Conservation (phyloP, 495 filamentous ascomycete genomes). For the Aspergillus cristatus region DNA sequence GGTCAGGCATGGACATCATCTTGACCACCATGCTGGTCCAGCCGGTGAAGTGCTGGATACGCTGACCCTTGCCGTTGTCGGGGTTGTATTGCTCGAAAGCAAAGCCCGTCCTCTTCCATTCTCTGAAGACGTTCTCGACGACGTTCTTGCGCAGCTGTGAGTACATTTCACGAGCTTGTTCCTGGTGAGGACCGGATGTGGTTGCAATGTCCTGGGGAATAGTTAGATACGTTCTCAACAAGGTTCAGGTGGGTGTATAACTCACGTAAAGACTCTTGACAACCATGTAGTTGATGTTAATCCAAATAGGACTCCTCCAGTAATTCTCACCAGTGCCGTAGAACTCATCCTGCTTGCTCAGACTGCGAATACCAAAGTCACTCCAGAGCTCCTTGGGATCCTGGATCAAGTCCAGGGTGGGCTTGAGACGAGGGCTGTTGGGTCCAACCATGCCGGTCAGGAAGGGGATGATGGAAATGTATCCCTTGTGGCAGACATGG, state of each 20-base stretch:
- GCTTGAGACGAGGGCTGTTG: constrained; percentile 61
- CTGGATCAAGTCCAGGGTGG: constrained; percentile 64
- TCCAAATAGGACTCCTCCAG: constrained; percentile 93
- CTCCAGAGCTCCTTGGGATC: constrained; percentile 84
- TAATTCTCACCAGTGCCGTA: constrained; percentile 94
- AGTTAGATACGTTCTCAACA: constrained; percentile 11
- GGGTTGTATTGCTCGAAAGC: constrained; percentile 99
- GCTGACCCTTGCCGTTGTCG: constrained; percentile 82
- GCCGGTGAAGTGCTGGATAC: constrained; percentile 95
- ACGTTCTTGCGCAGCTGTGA: constrained; percentile 68
- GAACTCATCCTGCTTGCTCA: constrained; percentile 73
- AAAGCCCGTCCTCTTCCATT: constrained; percentile 87
- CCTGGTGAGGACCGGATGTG: constrained; percentile 56
- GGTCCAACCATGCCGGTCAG: constrained; percentile 67
- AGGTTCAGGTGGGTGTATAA: constrained; percentile 11
- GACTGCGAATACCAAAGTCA: constrained; percentile 71
- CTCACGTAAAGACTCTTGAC: constrained; percentile 75
- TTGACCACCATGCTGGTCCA: constrained; percentile 98
- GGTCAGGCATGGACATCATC: constrained; percentile 85
- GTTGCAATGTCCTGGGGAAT: constrained; percentile 30
- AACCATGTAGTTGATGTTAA: constrained; percentile 93
- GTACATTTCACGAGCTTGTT: constrained; percentile 66
- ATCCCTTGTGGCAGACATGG: constrained; percentile 93
- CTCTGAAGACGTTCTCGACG: constrained; percentile 77
- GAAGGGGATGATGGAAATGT: constrained; percentile 92